Percentiles rank a stretch among this genome's conserved stretches.
These are phyloP conservation scores for Moniliella sp. DNA, from an alignment of 1,284 basidiomycete species.

Conservation along the genomic window DNA sequence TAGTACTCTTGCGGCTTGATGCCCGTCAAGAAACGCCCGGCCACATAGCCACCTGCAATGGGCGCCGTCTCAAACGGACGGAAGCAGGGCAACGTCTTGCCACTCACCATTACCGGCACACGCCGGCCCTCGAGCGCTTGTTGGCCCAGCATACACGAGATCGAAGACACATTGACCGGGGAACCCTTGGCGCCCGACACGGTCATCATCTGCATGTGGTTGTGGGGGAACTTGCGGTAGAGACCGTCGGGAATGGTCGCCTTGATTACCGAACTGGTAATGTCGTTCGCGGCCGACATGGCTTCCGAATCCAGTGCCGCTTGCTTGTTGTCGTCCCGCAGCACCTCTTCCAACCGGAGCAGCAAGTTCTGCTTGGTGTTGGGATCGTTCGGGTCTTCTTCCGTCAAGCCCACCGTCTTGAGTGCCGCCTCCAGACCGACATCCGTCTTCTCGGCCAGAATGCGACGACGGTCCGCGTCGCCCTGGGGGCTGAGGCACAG, in stretches of 20 bases:
- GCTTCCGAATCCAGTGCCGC: conserved; percentile 78
- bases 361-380: conserved; percentile 36
- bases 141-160: conserved; percentile 86
- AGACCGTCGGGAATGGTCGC: conserved; percentile 73
- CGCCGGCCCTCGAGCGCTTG: conserved; percentile 94
- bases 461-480: conserved; percentile 48
- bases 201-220: conserved; percentile 99
- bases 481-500: conserved; percentile 66
- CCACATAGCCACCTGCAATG: conserved; percentile 94
- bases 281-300: conserved; percentile 44
- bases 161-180: conserved; percentile 88
- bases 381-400: conserved; percentile 36
- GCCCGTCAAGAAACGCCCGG: conserved; percentile 96
- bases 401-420: conserved; percentile 39
- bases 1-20: conserved; percentile 97
- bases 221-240: conserved; percentile 56
- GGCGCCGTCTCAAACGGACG: conserved; percentile 87
- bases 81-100: conserved; percentile 93
- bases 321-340: conserved; percentile 94
- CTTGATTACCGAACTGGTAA: conserved; percentile 51
- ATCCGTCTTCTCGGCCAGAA: conserved; percentile 49
- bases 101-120: conserved; percentile 95
- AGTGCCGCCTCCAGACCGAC: conserved; percentile 70
- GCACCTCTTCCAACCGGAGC: conserved; percentile 55
- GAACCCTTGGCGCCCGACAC: conserved; percentile 94